These are phyloP conservation scores for Syzygium oleosum DNA, from an alignment of 345 rosid genomes.

Conservation along the genomic window DNA sequence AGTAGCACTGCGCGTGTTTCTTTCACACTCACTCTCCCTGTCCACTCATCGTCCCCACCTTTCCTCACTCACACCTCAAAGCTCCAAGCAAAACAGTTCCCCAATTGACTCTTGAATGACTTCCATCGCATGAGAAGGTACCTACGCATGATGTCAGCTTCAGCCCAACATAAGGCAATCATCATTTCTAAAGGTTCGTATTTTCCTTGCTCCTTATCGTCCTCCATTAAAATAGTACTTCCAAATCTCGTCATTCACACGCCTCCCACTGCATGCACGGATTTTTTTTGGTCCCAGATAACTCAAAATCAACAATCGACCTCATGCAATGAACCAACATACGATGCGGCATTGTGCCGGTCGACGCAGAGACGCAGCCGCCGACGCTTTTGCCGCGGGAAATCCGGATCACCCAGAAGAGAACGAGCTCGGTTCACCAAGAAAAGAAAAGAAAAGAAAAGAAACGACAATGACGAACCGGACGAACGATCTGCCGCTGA, in stretches of 20 bases:
- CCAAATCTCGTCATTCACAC: background rate
- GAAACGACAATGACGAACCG: slow-evolving; percentile 6
- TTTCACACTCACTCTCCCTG: background rate
- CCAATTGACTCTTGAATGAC: background rate
- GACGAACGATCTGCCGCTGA: slow-evolving; percentile 36
- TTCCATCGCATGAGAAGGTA: background rate
- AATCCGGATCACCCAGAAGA: background rate
- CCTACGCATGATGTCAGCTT: background rate
- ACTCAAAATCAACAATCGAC: background rate
- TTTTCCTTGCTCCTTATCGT: background rate
- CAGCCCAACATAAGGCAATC: background rate
- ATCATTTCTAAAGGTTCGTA: background rate
- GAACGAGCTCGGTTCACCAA: background rate
- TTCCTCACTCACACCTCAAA: background rate
- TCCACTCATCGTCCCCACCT: background rate
- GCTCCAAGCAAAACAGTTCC: background rate
- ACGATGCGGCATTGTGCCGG: background rate
- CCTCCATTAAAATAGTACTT: background rate
- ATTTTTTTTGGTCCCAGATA: background rate
- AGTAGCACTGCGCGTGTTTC: background rate
- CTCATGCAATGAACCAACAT: background rate
- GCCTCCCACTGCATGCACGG: background rate
- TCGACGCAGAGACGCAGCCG: background rate
- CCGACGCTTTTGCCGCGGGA: background rate
- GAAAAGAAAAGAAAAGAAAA: background rate